These are phyloP conservation scores for Entomortierella beljakovae DNA, from an alignment of 192 early-diverging fungal genomes.

Conservation along the genomic window DNA sequence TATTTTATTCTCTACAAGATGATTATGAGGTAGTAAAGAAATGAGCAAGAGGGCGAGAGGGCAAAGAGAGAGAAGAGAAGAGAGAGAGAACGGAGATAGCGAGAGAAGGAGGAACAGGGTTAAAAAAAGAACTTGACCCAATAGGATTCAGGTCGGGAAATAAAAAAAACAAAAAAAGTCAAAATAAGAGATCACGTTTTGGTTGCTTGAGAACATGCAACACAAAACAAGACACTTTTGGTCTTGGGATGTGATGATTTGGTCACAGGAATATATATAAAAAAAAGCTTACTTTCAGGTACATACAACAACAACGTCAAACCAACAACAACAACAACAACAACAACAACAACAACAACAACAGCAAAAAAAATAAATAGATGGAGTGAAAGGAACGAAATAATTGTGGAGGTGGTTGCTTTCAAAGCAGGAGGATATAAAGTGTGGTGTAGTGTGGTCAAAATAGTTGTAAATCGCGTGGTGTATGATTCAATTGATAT, in stretches of 20 bases:
- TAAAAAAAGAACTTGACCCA: conserved; percentile 6
- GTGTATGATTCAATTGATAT: too few species aligned
- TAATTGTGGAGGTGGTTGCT: too few species aligned
- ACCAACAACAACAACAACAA: too few species aligned
- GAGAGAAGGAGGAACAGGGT: conserved; percentile 1
- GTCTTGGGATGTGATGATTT: neutral
- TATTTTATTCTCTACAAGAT: too few species aligned
- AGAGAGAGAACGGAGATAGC: neutral
- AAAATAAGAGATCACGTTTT: conserved; percentile 5
- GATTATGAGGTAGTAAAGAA: neutral
- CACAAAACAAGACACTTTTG: neutral
- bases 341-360: too few species aligned
- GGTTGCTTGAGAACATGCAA: neutral
- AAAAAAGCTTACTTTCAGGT: too few species aligned
- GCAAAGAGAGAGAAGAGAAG: neutral
- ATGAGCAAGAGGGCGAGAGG: neutral
- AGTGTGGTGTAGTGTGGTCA: too few species aligned
- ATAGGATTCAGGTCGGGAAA: conserved; percentile 5
- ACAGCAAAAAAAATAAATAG: too few species aligned
- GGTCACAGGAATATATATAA: neutral
- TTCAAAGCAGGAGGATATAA: too few species aligned
- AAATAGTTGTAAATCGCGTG: too few species aligned
- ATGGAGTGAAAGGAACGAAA: too few species aligned
- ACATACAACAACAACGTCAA: too few species aligned
- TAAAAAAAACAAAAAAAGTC: conserved; percentile 4